Evolutionary conservation across 352 stramenopile species (phyloP).

Genomic region (Hyaloperonospora brassicae): DNA sequence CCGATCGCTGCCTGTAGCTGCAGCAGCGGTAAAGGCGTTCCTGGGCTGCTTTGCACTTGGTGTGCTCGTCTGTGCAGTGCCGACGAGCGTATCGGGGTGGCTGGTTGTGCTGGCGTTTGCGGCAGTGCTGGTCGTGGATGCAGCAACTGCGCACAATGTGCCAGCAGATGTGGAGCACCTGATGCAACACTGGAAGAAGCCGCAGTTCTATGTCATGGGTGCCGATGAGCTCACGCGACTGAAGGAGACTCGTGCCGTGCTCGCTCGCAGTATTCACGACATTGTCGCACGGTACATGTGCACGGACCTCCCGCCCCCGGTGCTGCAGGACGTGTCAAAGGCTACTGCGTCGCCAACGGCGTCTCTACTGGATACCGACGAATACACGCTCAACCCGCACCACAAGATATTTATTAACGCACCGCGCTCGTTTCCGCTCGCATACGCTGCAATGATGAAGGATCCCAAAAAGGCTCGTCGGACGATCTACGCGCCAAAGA

Average conservation of each 20-base stretch:
- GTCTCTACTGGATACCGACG: conserved; percentile 36
- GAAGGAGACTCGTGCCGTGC: conserved; percentile 42
- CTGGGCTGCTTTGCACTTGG: conserved; percentile 32
- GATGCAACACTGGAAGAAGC: conserved; percentile 55
- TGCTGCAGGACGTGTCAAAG: conserved; percentile 53
- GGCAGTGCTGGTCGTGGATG: conserved; percentile 26
- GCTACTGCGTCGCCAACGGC: conserved; percentile 21
- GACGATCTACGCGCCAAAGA: conserved; percentile 59
- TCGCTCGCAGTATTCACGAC: conserved; percentile 56
- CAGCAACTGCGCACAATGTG: conserved; percentile 28
- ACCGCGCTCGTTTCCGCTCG: conserved; percentile 53
- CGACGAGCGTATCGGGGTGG: conserved; percentile 32
- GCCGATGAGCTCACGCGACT: conserved; percentile 38
- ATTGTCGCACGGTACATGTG: conserved; percentile 61
- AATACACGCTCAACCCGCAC: conserved; percentile 65
- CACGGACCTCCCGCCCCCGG: conserved; percentile 50
- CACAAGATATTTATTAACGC: conserved; percentile 84
- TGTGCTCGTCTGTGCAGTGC: conserved; percentile 27
- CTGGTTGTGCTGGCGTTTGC: conserved; percentile 17
- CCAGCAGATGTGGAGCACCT: conserved; percentile 36
- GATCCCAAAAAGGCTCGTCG: conserved; percentile 34
- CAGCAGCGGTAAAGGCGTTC: conserved; percentile 29
- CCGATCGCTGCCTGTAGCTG: conserved; percentile 18
- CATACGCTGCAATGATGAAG: conserved; percentile 37
- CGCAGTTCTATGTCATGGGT: conserved; percentile 74